A percentile compares a stretch with the other conserved stretches of the same genome.
phyloP scores from a whole-genome alignment of 2,329 filamentous ascomycete genomes.

The Seiridium cupressi region DNA sequence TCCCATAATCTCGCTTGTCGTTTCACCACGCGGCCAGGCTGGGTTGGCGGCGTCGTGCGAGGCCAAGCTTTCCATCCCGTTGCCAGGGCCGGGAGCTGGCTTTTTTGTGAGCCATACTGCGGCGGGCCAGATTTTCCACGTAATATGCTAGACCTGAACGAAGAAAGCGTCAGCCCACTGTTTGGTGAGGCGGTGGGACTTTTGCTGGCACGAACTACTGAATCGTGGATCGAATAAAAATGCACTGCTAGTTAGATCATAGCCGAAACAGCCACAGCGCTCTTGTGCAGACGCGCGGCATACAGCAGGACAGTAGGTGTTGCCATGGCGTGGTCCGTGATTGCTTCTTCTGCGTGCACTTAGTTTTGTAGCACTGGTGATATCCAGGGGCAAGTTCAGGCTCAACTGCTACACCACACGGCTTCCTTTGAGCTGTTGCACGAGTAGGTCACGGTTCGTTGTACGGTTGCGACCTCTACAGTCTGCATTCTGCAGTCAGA shows the following conservation, averaged over 20 bases:
- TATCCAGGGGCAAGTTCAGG: background rate
- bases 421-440: too few relatives aligned
- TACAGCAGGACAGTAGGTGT: background rate
- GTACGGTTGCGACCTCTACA: too few relatives aligned
- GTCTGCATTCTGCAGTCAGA: too few relatives aligned
- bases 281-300: background rate
- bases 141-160: background rate
- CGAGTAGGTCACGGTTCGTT: too few relatives aligned
- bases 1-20: slow-evolving; percentile 3
- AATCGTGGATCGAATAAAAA: background rate
- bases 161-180: background rate
- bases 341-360: background rate
- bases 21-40: slow-evolving; percentile 1
- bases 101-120: background rate
- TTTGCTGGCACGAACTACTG: background rate
- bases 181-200: background rate
- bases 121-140: background rate
- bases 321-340: background rate
- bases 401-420: too few relatives aligned
- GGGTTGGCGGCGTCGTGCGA: background rate
- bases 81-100: background rate
- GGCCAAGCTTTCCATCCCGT: slow-evolving; percentile 1
- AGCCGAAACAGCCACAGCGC: background rate
- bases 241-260: background rate
- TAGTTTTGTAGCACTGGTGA: background rate